A percentile compares a stretch with the other conserved stretches of the same genome.
Conservation (phyloP, 345 rosid genomes). For the Jatropha curcas region DNA sequence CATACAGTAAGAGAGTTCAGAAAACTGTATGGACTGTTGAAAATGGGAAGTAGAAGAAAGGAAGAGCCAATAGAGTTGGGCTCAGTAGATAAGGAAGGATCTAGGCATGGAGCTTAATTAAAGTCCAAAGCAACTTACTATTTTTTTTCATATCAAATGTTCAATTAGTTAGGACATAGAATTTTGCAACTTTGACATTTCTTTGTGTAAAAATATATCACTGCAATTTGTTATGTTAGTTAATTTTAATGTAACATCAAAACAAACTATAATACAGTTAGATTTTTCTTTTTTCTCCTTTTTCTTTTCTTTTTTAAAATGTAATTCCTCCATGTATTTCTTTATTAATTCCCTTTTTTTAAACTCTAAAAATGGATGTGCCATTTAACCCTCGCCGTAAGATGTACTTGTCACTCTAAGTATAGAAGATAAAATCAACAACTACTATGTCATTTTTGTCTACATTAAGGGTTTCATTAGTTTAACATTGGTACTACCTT, state of each 20-base stretch:
- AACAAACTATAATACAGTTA: background rate
- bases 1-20: constrained; percentile 26
- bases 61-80: constrained; percentile 13
- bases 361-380: too few species aligned
- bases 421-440: too few species aligned
- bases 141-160: too few species aligned
- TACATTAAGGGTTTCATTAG: too few species aligned
- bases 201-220: background rate
- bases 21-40: constrained; percentile 28
- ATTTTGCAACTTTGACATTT: background rate
- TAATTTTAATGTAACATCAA: background rate
- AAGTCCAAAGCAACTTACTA: background rate
- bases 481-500: too few species aligned
- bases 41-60: constrained; percentile 29
- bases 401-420: too few species aligned
- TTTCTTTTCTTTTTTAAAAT: too few species aligned
- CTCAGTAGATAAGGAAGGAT: constrained; percentile 4
- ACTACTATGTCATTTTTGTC: too few species aligned
- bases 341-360: too few species aligned
- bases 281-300: too few species aligned
- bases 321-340: too few species aligned
- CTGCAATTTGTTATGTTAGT: background rate
- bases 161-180: background rate
- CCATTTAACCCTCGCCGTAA: too few species aligned
- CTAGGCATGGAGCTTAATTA: background rate